Conservation (phyloP, 805 yeast genomes). For the Saccharomycopsis sp. region DNA sequence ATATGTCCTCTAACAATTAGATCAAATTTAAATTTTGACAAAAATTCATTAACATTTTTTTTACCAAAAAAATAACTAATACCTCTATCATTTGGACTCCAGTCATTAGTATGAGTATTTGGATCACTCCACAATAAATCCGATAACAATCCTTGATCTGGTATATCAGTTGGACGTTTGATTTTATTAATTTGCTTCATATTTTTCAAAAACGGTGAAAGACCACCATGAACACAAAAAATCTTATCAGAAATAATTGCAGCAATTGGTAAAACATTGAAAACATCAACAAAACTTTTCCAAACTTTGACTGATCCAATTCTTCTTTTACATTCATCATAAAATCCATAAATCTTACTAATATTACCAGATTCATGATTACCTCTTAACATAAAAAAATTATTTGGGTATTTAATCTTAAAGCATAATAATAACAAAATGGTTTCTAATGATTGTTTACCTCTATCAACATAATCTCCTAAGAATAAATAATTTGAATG, state of each 20-base stretch:
- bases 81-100: conserved; percentile 80
- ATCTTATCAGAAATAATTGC: conserved; percentile 94
- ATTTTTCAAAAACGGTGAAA: conserved; percentile 59
- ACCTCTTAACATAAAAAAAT: conserved; percentile 85
- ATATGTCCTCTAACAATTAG: conserved; percentile 75
- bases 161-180: conserved; percentile 75
- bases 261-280: conserved; percentile 90
- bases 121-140: conserved; percentile 84
- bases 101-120: conserved; percentile 42
- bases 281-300: conserved; percentile 90
- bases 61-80: conserved; percentile 71
- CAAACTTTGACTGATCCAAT: conserved; percentile 80
- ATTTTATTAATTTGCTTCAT: conserved; percentile 62
- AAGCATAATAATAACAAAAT: conserved; percentile 79
- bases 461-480: conserved; percentile 97
- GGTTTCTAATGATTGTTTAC: conserved; percentile 92
- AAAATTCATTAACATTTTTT: conserved; percentile 61
- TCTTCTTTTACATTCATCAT: conserved; percentile 95
- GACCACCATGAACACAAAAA: conserved; percentile 81
- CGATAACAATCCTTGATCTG: conserved; percentile 67
- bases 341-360: conserved; percentile 93
- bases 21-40: conserved; percentile 57
- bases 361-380: conserved; percentile 98
- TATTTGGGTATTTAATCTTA: conserved; percentile 94
- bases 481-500: conserved; percentile 79